phyloP scores from a whole-genome alignment of 2,329 filamentous ascomycete genomes.

The Penicillium sp. region DNA sequence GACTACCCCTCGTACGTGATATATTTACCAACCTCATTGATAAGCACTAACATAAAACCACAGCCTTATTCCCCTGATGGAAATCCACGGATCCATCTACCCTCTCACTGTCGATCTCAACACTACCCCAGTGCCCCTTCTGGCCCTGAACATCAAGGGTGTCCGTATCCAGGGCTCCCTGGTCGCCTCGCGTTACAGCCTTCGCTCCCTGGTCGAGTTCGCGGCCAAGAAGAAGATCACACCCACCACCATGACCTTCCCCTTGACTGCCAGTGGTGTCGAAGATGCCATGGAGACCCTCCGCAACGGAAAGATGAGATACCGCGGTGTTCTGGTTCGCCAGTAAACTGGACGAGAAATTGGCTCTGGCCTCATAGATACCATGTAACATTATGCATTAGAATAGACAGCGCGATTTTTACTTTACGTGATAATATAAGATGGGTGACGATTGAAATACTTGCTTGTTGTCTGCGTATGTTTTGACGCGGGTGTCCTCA shows the following conservation, averaged over 20 bases:
- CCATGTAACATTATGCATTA: not conserved
- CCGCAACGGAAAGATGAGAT: conserved; percentile 50
- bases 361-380: conserved; percentile 21
- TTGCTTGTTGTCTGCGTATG: not conserved
- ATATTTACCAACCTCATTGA: conserved; percentile 2
- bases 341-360: not conserved
- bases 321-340: conserved; percentile 48
- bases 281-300: conserved; percentile 48
- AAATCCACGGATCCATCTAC: conserved; percentile 27
- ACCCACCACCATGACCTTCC: conserved; percentile 66
- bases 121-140: conserved; percentile 21
- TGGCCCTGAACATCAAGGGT: conserved; percentile 53
- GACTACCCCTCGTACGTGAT: conserved; percentile 28
- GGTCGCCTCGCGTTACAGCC: conserved; percentile 63
- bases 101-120: conserved; percentile 27
- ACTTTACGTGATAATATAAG: not conserved
- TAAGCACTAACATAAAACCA: not conserved
- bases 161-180: conserved; percentile 65
- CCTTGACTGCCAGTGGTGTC: conserved; percentile 47
- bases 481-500: not conserved
- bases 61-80: conserved; percentile 28
- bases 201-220: conserved; percentile 63
- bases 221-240: conserved; percentile 62
- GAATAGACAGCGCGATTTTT: not conserved
- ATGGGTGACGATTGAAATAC: too few relatives aligned